A percentile compares a stretch with the other conserved stretches of the same genome.
Evolutionary conservation across 805 yeast species (phyloP).

Genomic region (Candida taoyuanica): DNA sequence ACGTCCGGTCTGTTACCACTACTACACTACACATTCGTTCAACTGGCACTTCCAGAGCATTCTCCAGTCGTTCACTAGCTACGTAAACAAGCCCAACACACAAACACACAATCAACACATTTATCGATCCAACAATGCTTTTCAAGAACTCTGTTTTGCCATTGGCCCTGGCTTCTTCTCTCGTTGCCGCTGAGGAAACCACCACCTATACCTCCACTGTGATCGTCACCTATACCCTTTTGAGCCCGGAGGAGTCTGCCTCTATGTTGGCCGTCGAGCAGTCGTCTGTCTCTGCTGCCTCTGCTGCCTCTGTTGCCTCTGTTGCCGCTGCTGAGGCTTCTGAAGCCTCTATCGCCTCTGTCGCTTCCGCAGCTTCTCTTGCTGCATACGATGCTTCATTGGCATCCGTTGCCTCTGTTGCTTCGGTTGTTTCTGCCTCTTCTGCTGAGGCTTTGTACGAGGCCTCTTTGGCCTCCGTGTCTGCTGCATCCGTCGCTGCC

Average conservation of each 20-base stretch:
- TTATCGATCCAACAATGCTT: constrained; percentile 16
- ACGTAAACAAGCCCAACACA: neutral
- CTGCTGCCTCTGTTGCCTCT: constrained; percentile 18
- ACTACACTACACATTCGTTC: neutral
- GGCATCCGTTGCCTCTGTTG: constrained; percentile 19
- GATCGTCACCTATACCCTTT: constrained; percentile 29
- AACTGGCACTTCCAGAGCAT: neutral
- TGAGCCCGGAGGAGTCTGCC: constrained; percentile 25
- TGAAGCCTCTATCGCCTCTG: constrained; percentile 23
- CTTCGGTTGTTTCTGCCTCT: constrained; percentile 17
- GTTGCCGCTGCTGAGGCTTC: constrained; percentile 14
- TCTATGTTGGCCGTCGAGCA: constrained; percentile 20
- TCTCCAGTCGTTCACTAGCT: neutral
- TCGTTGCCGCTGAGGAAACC: constrained; percentile 33
- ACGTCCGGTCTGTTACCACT: constrained; percentile 3
- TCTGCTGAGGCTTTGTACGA: constrained; percentile 19
- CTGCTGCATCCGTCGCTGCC: constrained; percentile 12
- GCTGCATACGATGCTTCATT: constrained; percentile 26
- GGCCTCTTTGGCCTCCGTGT: constrained; percentile 19
- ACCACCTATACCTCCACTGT: constrained; percentile 37
- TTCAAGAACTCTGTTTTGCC: constrained; percentile 20
- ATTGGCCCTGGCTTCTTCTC: constrained; percentile 27
- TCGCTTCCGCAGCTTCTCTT: constrained; percentile 17
- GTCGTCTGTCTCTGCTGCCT: constrained; percentile 21
- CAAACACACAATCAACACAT: neutral